Evolutionary conservation across 1,284 basidiomycete species (phyloP).

Genomic region (Exsudoporus floridanus): DNA sequence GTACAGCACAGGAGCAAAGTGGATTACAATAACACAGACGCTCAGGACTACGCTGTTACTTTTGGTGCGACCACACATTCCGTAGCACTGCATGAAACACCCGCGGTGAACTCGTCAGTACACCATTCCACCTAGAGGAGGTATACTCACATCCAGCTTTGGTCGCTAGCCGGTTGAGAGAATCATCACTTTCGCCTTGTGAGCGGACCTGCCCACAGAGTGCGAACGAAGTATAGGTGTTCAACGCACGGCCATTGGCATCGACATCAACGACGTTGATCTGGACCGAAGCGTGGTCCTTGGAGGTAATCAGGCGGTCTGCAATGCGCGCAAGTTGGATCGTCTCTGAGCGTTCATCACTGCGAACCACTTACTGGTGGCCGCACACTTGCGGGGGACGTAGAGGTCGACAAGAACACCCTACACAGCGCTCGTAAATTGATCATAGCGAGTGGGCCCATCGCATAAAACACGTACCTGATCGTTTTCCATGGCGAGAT

Average conservation of each 20-base stretch:
- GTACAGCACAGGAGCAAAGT: slow-evolving; percentile 12
- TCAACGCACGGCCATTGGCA: slow-evolving; percentile 84
- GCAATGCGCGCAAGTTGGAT: slow-evolving; percentile 11
- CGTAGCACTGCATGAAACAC: slow-evolving; percentile 54
- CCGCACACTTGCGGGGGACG: slow-evolving; percentile 98
- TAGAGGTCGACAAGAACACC: slow-evolving; percentile 99
- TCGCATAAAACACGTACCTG: slow-evolving; percentile 47
- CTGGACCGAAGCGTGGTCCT: slow-evolving; percentile 99
- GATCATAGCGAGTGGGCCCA: neutral
- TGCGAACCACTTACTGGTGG: slow-evolving; percentile 71
- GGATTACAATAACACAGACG: slow-evolving; percentile 20
- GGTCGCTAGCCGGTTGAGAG: slow-evolving; percentile 94
- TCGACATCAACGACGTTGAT: slow-evolving; percentile 96
- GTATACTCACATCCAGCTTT: slow-evolving; percentile 85
- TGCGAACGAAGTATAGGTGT: slow-evolving; percentile 89
- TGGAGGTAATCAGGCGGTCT: slow-evolving; percentile 97
- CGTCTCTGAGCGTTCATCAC: neutral
- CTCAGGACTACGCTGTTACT: slow-evolving; percentile 43
- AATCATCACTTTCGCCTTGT: slow-evolving; percentile 96
- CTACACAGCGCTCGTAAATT: slow-evolving; percentile 41
- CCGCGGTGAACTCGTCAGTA: slow-evolving; percentile 7
- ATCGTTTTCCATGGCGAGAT: slow-evolving; percentile 74
- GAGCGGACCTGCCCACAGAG: slow-evolving; percentile 93
- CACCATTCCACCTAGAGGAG: neutral
- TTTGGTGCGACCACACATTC: slow-evolving; percentile 77